Evolutionary conservation across 768 basidiomycete genomes (phyloP).

Genomic region (Naganishia antarctica): DNA sequence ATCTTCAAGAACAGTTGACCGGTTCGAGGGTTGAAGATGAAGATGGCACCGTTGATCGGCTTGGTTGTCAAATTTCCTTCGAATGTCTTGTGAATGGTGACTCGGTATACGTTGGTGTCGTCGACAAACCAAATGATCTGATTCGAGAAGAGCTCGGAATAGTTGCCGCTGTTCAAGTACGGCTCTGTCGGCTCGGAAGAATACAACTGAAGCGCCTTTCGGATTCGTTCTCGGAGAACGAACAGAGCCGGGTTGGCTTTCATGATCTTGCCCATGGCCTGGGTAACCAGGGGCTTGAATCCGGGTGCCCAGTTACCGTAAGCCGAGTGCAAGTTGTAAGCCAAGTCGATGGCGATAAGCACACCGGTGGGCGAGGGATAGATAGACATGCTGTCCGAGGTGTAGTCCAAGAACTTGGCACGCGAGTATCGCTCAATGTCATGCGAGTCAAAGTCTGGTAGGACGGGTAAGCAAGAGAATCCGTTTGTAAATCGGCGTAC

Average conservation of each 20-base stretch:
- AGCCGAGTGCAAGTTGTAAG: constrained; percentile 96
- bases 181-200: constrained; percentile 99
- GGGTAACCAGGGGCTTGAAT: constrained; percentile 93
- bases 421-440: constrained; percentile 98
- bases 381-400: constrained; percentile 87
- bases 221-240: constrained; percentile 94
- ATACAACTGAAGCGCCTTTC: constrained; percentile 96
- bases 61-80: constrained; percentile 99
- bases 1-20: constrained; percentile 98
- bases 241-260: constrained; percentile 98
- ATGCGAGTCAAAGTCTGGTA: constrained; percentile 98
- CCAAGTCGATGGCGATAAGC: constrained; percentile 97
- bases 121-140: constrained; percentile 99
- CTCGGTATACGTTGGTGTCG: constrained; percentile 98
- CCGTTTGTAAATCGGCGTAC: background rate
- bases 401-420: constrained; percentile 96
- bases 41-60: constrained; percentile 65
- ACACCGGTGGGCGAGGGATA: constrained; percentile 98
- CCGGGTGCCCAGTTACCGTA: constrained; percentile 99
- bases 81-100: constrained; percentile 86
- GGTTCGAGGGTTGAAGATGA: constrained; percentile 95
- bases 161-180: constrained; percentile 91
- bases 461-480: constrained; percentile 43
- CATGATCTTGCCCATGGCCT: constrained; percentile 99
- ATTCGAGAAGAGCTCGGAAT: constrained; percentile 93